phyloP scores from a whole-genome alignment of 2,329 filamentous ascomycete genomes.

The Colletotrichum tofieldiae region DNA sequence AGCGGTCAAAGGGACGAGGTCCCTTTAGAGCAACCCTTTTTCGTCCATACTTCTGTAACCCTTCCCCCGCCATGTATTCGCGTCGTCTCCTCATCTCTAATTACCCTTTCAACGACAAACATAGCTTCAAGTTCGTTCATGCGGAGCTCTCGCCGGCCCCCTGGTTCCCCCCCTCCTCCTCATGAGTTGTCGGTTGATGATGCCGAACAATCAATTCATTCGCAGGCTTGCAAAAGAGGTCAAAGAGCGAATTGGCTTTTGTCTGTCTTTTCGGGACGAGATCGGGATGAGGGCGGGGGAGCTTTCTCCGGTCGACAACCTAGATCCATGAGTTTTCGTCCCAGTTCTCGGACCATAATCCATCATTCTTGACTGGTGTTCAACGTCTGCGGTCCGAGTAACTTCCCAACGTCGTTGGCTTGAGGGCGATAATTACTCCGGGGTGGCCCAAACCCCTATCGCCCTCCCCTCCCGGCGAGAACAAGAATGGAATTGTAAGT shows the following conservation, averaged over 20 bases:
- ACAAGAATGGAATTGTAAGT: conserved; percentile 11
- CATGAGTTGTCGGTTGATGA: background rate
- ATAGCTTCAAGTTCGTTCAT: conserved; percentile 28
- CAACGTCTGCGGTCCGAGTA: background rate
- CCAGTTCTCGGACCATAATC: background rate
- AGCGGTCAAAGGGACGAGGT: background rate
- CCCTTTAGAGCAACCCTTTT: conserved; percentile 1
- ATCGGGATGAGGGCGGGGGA: conserved; percentile 8
- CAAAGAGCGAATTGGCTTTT: conserved; percentile 23
- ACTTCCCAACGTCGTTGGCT: background rate
- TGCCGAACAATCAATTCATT: background rate
- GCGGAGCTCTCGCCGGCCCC: conserved; percentile 23
- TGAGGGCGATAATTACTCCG: conserved; percentile 25
- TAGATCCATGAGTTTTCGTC: conserved; percentile 10
- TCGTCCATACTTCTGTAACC: conserved; percentile 8
- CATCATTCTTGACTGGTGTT: background rate
- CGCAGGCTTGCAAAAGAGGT: background rate
- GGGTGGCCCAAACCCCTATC: background rate
- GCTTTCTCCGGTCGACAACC: background rate
- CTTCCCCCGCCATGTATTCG: conserved; percentile 5
- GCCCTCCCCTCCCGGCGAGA: too few species aligned
- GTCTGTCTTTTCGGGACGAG: conserved; percentile 18
- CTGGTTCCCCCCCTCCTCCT: background rate
- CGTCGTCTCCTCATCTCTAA: conserved; percentile 25
- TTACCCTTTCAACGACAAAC: conserved; percentile 25